Evolutionary conservation across 768 basidiomycete genomes (phyloP).

Genomic region (Gymnopilus junonius): DNA sequence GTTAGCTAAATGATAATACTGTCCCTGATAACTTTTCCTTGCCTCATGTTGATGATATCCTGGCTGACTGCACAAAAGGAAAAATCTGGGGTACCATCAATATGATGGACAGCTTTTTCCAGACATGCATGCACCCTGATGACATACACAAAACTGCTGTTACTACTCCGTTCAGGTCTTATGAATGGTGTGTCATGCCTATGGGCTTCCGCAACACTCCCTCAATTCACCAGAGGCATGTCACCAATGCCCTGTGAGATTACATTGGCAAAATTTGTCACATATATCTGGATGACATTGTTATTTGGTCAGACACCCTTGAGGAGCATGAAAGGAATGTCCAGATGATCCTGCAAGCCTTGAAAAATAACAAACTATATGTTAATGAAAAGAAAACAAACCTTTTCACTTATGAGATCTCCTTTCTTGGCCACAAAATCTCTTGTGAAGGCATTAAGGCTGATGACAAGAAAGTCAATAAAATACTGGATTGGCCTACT

Average conservation of each 20-base stretch:
- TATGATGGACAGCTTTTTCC: constrained; percentile 23
- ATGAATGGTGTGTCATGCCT: constrained; percentile 49
- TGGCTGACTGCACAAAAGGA: constrained; percentile 22
- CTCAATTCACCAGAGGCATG: constrained; percentile 30
- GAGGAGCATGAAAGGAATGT: constrained; percentile 14
- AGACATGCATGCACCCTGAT: constrained; percentile 24
- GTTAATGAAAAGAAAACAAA: constrained; percentile 21
- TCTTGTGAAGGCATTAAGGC: no score
- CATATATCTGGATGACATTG: constrained; percentile 30
- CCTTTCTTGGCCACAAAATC: no score
- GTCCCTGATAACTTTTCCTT: constrained; percentile 26
- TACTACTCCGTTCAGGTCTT: constrained; percentile 38
- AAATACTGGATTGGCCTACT: no score
- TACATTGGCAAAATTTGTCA: constrained; percentile 27
- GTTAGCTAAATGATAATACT: constrained; percentile 30
- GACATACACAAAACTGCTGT: constrained; percentile 37
- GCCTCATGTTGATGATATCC: constrained; percentile 26
- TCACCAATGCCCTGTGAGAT: constrained; percentile 27
- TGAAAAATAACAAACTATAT: constrained; percentile 9
- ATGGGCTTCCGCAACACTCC: constrained; percentile 29
- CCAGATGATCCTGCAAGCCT: constrained; percentile 2
- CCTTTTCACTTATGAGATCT: constrained; percentile 2
- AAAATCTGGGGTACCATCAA: constrained; percentile 1
- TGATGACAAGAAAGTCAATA: no score
- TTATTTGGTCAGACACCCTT: constrained; percentile 25